A percentile compares a stretch with the other conserved stretches of the same genome.
Conservation (phyloP, 148 eudicot species). For the Nepenthes mirabilis region DNA sequence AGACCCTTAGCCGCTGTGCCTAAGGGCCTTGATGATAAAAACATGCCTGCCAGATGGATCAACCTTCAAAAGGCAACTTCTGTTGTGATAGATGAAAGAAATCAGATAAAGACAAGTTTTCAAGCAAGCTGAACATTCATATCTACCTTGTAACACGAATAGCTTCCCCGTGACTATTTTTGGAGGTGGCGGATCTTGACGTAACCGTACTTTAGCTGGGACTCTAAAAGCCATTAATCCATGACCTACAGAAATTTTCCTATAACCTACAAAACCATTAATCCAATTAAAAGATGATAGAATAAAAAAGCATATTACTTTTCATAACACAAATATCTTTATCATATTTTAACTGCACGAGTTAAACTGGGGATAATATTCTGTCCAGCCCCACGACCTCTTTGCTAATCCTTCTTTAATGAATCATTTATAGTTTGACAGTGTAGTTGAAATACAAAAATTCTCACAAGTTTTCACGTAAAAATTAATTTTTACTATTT, state of each 20-base stretch:
- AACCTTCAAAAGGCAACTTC: conserved; percentile 39
- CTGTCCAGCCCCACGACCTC: conserved; percentile 92
- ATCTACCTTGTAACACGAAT: conserved; percentile 30
- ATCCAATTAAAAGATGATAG: conserved; percentile 4
- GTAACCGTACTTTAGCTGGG: conserved; percentile 26
- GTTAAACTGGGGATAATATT: conserved; percentile 96
- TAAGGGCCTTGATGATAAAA: conserved; percentile 60
- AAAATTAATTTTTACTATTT: no score
- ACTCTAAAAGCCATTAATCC: conserved; percentile 98
- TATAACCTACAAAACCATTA: conserved; percentile 49
- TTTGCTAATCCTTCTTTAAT: conserved; percentile 95
- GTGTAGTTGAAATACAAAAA: conserved; percentile 53
- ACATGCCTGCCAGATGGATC: conserved; percentile 45
- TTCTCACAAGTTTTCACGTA: no score
- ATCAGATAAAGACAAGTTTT: conserved; percentile 33
- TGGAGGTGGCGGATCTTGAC: no score
- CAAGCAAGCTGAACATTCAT: conserved; percentile 64
- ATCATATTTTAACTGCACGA: conserved; percentile 87
- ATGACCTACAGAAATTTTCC: conserved; percentile 87
- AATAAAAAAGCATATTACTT: not conserved
- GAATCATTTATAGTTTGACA: conserved; percentile 89
- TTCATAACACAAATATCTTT: not conserved
- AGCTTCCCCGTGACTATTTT: no score
- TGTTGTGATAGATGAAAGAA: conserved; percentile 26
- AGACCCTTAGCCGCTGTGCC: conserved; percentile 41